These are phyloP conservation scores for Diaporthe nobilis DNA, from an alignment of 2,329 filamentous ascomycete genomes.

Conservation along the genomic window DNA sequence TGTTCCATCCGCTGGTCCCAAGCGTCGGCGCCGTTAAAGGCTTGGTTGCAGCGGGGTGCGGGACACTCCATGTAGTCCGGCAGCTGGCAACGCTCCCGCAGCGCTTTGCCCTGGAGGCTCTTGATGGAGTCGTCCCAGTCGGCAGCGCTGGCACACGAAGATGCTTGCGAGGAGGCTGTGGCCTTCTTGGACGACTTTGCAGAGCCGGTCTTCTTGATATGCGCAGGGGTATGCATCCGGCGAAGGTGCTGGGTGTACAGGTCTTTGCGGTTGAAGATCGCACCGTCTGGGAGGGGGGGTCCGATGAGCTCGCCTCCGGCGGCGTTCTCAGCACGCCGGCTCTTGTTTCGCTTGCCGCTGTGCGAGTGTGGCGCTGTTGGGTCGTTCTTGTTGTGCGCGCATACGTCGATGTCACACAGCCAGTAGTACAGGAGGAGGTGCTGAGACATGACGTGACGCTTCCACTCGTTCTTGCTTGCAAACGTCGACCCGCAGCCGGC, in stretches of 20 bases:
- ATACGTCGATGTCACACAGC: conserved; percentile 78
- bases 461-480: conserved; percentile 93
- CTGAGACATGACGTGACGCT: conserved; percentile 85
- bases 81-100: conserved; percentile 70
- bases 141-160: conserved; percentile 30
- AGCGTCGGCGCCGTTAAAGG: conserved; percentile 73
- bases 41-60: conserved; percentile 68
- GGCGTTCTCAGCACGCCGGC: conserved; percentile 29
- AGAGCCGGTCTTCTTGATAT: conserved; percentile 51
- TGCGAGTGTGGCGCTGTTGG: conserved; percentile 46
- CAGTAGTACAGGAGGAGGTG: conserved; percentile 83
- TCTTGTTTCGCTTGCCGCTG: conserved; percentile 38
- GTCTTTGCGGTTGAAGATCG: conserved; percentile 89
- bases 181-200: conserved; percentile 32
- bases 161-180: conserved; percentile 8
- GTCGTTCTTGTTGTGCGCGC: conserved; percentile 55
- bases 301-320: conserved; percentile 39
- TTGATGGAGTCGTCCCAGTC: conserved; percentile 70
- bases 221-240: conserved; percentile 81
- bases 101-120: conserved; percentile 70
- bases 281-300: conserved; percentile 64
- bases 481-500: conserved; percentile 84
- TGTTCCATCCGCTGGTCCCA: conserved; percentile 94
- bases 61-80: conserved; percentile 75
- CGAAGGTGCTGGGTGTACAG: conserved; percentile 90